Evolutionary conservation across 2,329 filamentous ascomycete species (phyloP), one percentile per base, ranked within the genome.

Genomic region (Aspergillus ochraceus): DNA sequence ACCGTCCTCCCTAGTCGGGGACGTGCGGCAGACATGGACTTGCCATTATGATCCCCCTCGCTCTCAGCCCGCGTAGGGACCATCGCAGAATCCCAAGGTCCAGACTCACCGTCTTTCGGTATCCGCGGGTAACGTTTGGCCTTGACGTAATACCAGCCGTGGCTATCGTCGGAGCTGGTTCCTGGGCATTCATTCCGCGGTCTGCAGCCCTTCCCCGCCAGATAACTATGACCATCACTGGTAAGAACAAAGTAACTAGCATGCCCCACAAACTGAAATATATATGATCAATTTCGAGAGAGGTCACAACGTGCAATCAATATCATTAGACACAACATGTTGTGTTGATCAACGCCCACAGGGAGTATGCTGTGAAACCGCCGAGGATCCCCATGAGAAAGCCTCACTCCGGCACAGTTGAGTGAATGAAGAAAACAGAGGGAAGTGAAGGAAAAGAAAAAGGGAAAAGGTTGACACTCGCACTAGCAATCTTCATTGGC

Each of bases 51-150:
- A 47, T 36, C 3, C 32, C 11, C 45, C 45, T 47, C 19, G 22
- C 9, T 47, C 19, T 2, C 45, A 24, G 20, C 4, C 9, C 3
- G 19, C 19, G 19, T 24, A 14, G n/a, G 19, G 19, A 22, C 22
- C 19, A 47, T 14, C 20, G 22, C 29, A 8, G 14, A 39, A 4
- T 11, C 50, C 50, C 6, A 39, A 39, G 20, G 11, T 24, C 17
- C 20, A 19, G 4, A 26, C 26, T 32, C 19, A 52, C 11, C 11
- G 49, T 29, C 30, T 30, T n/a, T 49, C 26, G 51, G 58, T 62
- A 60, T 60, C 60, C 60, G 60, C 60, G 60, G 60, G 60, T 60
- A 62, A 62, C 60, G 42, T 42, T 42, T 52, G 51, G 50, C 52
- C 42, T 24, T 50, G 42, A 32, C 49, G 49, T 52, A 22, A 54